Evolutionary conservation across 164 flowering plant species (phyloP), one percentile per base, ranked within the genome.

Genomic region (Echeveria elegans): DNA sequence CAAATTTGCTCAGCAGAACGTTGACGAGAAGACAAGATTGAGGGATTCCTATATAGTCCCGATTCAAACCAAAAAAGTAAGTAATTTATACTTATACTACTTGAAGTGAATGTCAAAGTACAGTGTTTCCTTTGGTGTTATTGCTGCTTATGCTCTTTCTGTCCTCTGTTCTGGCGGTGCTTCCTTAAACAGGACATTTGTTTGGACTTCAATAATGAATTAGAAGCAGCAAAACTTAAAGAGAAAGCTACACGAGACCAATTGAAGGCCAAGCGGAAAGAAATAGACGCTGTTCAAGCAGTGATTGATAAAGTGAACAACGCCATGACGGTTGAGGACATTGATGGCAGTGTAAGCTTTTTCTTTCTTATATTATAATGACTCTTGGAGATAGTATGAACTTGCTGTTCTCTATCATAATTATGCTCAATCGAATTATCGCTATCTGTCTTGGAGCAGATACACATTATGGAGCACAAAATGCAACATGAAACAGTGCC

Each of bases 401-500:
- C n/a, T n/a, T 36, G 34, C 32, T 10, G 26, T 23, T 52, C 26
- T 23, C 8, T 29, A 16, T 19, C 36, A 28, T 67, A 36, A 6
- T n/a, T 24, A 50, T 48, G 30, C 69, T 66, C 47, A 32, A 24
- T 32, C 30, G 59, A 62, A 63, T 9, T 68, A 15, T 28, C 32
- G 2, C 15, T 6, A 11, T 29, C 65, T 64, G 41, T 32, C 19
- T 52, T 29, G 60, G 68, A 52, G 32, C 81, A 92, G 98, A 84
- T 92, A 73, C 73, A 69, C 29, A 74, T 68, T 53, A 83, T 86
- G 84, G 88, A 88, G 70, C 88, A 80, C 69, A 81, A 19, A 77
- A 83, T 90, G 31, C 77, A 85, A 72, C 98, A 92, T 70, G 97
- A 87, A 75, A 90, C 97, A 38, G 73, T 87, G 76, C 77, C 84